phyloP scores from a whole-genome alignment of 257 asterid genomes.

The Verbena officinalis region DNA sequence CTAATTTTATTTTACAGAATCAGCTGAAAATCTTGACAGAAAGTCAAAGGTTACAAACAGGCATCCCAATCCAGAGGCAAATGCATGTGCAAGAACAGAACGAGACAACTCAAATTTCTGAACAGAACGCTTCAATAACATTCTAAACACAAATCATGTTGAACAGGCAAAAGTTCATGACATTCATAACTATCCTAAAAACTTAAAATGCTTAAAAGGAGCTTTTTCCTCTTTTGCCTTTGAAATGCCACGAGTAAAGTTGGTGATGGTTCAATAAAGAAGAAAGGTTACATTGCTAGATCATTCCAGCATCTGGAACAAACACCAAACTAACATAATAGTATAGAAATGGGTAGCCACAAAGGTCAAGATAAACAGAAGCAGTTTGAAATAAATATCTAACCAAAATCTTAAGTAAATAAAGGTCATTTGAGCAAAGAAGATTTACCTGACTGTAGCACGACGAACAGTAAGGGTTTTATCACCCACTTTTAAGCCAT shows the following conservation, averaged over 20 bases:
- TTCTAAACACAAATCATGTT: not conserved
- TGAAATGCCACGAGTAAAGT: not conserved
- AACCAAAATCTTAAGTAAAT: not conserved
- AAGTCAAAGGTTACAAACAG: too few relatives aligned
- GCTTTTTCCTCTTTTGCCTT: not conserved
- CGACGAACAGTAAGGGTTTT: slow-evolving; percentile 66
- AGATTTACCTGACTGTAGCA: slow-evolving; percentile 53
- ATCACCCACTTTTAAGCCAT: slow-evolving; percentile 64
- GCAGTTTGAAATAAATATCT: slow-evolving; percentile 11
- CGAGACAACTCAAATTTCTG: too few relatives aligned
- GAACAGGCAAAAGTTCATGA: not conserved
- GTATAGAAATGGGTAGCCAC: slow-evolving; percentile 4
- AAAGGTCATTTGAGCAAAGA: slow-evolving; percentile 19
- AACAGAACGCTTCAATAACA: too few relatives aligned
- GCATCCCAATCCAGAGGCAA: too few relatives aligned
- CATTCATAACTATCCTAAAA: not conserved
- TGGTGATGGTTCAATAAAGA: not conserved
- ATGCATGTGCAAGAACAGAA: too few relatives aligned
- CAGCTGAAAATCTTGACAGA: too few relatives aligned
- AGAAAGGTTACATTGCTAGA: slow-evolving; percentile 13
- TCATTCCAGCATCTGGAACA: slow-evolving; percentile 18
- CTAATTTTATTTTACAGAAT: too few relatives aligned
- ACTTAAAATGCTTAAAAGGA: slow-evolving; percentile 2
- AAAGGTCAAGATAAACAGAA: slow-evolving; percentile 9
- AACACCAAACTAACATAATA: not conserved